Base-by-base conservation (phyloP, 1,284 basidiomycete species). In the Vanrija sp. region DNA sequence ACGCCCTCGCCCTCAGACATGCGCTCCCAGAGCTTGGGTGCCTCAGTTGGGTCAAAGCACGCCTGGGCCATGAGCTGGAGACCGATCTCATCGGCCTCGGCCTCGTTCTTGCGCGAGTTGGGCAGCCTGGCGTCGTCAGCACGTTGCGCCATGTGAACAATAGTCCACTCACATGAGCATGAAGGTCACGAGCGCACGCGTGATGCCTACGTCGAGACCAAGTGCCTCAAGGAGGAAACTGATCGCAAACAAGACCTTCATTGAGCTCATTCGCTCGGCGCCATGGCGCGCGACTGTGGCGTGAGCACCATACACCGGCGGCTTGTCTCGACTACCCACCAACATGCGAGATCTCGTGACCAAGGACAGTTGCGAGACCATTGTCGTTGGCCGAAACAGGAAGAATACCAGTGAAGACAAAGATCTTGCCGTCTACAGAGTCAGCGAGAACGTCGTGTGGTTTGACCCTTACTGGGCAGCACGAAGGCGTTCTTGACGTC, bases 341-440 rank as follows among this genome's bases (percentile, higher is more conserved):
- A 62, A 88, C 86, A 68, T 95, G 93, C 3, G 89, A 90, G 43
- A 95, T 88, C 76, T 94, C 91, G 73, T 97, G 93, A 1, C 89
- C 85, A 2, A 97, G 77, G 1, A 97, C 86, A 7, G 88, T 87
- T 1, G 94, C 91, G 0, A 98, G 77, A 0, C 91, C 92, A 60
- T 88, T 82, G 61, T 92, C 88, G 60, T 91, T 86, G 58, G 79
- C 79, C 47, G 85, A 86, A 6, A 94, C 78, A 0, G 89, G 91
- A 8, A 97, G 74, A 49, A 97, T 91, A 0, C 93, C 93, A 0
- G 89, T 91, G 65, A 91, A 96, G 3, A 97, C 89, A 49, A 94
- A 84, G 61, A 96, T 87, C 62, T 84, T 85, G 18, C 81, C 82
- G 5, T 86, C 85, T 80, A 59, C 39, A 18, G 16, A n/a, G 47